Evolutionary conservation across 768 basidiomycete species (phyloP).

Genomic region (Scleroderma bovista): DNA sequence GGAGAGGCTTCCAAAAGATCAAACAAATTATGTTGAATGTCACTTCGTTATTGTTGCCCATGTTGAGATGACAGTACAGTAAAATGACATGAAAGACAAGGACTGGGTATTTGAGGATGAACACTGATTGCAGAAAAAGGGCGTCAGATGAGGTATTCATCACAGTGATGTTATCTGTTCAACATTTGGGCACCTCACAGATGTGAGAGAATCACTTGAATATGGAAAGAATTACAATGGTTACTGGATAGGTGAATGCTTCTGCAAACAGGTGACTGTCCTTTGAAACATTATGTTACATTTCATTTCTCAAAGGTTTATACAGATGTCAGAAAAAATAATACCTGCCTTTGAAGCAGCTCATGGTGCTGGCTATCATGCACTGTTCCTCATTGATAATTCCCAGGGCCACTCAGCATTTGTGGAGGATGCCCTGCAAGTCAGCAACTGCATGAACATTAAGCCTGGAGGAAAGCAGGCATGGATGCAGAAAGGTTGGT

Average conservation of each 20-base stretch:
- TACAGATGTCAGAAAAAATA: not conserved
- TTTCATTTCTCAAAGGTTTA: too few species aligned
- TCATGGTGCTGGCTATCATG: constrained; percentile 20
- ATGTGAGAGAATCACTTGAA: constrained; percentile 1
- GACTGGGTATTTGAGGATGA: constrained; percentile 33
- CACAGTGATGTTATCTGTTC: constrained; percentile 33
- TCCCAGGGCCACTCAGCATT: constrained; percentile 23
- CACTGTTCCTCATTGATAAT: constrained; percentile 16
- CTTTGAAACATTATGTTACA: not conserved
- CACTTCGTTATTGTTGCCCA: constrained; percentile 20
- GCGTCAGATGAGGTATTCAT: constrained; percentile 33
- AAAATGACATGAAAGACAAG: constrained; percentile 29
- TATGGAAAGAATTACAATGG: constrained; percentile 10
- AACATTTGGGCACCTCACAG: constrained; percentile 26
- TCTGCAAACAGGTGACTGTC: constrained; percentile 3
- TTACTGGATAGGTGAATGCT: constrained; percentile 3
- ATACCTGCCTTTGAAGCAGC: constrained; percentile 3
- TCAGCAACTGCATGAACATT: constrained; percentile 18
- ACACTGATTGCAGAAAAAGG: constrained; percentile 34
- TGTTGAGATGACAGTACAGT: constrained; percentile 39
- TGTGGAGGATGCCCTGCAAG: constrained; percentile 14
- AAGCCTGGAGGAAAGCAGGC: too few species aligned
- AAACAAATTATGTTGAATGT: constrained; percentile 15
- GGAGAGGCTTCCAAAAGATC: not conserved
- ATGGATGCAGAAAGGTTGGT: constrained; percentile 35